Conservation (phyloP, 176 grass and related monocot species). For the Musa acuminata region DNA sequence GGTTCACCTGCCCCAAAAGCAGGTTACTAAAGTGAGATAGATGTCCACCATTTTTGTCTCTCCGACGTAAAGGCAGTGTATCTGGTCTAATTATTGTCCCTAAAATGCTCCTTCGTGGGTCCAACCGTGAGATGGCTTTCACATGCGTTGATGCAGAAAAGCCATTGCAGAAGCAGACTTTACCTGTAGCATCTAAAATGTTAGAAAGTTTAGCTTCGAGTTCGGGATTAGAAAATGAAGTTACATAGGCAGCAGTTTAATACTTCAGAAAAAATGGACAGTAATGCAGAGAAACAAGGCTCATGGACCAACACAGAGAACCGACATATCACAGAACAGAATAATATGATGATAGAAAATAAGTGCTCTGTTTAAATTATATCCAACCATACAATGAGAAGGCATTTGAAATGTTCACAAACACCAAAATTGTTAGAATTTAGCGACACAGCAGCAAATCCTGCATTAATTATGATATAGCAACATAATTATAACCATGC, state of each 20-base stretch:
- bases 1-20: slow-evolving; percentile 54
- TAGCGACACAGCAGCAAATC: too few species aligned
- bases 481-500: too few species aligned
- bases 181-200: slow-evolving; percentile 39
- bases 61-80: slow-evolving; percentile 59
- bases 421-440: too few species aligned
- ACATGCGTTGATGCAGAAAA: slow-evolving; percentile 60
- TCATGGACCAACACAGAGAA: too few species aligned
- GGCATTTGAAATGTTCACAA: too few species aligned
- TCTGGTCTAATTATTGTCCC: slow-evolving; percentile 83
- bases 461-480: too few species aligned
- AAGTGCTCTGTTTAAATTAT: too few species aligned
- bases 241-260: neutral
- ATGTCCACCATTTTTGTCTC: slow-evolving; percentile 43
- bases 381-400: too few species aligned
- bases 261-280: too few species aligned
- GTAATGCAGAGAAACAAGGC: too few species aligned
- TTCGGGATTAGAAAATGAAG: neutral
- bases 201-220: slow-evolving; percentile 3
- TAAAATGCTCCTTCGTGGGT: slow-evolving; percentile 64
- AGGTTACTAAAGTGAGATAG: slow-evolving; percentile 24
- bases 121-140: slow-evolving; percentile 50
- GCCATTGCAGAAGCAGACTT: slow-evolving; percentile 88
- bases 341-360: too few species aligned
- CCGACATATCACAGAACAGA: too few species aligned